These are phyloP conservation scores for Pycnococcus provasolii DNA, from an alignment of 139 green algal species.

Conservation along the genomic window DNA sequence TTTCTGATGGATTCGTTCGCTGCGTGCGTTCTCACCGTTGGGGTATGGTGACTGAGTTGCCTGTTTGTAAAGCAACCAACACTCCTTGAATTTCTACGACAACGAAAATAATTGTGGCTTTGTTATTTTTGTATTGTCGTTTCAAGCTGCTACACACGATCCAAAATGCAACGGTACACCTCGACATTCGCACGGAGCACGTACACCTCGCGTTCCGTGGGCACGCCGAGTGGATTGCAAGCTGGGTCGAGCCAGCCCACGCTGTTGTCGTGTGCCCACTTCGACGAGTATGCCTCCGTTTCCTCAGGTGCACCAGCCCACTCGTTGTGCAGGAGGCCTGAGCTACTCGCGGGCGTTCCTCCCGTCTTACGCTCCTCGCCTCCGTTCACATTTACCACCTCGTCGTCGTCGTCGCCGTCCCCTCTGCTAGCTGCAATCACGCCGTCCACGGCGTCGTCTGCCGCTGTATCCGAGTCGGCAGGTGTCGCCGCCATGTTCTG, in stretches of 20 bases:
- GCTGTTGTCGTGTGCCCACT: background rate
- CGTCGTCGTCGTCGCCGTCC: constrained; percentile 2
- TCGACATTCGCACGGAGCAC: background rate
- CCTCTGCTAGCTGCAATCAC: background rate
- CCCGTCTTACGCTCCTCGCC: background rate
- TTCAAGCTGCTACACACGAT: too few relatives aligned
- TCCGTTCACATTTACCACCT: background rate
- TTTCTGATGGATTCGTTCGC: constrained; percentile 10
- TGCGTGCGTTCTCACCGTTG: too few relatives aligned
- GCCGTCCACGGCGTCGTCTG: background rate
- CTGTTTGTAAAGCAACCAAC: too few relatives aligned
- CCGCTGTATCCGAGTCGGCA: background rate
- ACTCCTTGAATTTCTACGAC: too few relatives aligned
- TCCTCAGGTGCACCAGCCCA: background rate
- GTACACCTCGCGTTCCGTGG: constrained; percentile 28
- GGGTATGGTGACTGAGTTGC: too few relatives aligned
- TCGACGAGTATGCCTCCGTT: background rate
- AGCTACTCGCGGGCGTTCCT: background rate
- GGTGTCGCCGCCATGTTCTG: background rate
- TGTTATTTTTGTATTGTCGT: too few relatives aligned
- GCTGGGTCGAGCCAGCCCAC: constrained; percentile 16
- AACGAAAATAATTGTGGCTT: too few relatives aligned
- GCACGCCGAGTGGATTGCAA: constrained; percentile 23
- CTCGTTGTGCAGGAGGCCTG: background rate
- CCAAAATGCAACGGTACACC: too few relatives aligned